Base-by-base conservation (phyloP, 2,329 filamentous ascomycete species). In the Aspergillus aculeatinus region DNA sequence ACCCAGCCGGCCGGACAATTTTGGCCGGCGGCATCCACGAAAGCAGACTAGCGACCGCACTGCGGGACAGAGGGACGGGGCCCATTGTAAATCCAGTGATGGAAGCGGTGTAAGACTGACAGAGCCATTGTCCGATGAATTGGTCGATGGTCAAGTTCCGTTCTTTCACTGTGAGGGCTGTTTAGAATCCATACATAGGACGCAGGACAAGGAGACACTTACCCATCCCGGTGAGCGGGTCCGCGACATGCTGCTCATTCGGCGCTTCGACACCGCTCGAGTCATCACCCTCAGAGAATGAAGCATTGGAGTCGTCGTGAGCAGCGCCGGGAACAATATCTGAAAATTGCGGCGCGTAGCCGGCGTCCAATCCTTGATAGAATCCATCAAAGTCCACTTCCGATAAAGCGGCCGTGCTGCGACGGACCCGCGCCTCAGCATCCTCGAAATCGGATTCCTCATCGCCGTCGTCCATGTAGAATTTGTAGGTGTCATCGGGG, bases 111-210 rank as follows among this genome's bases (percentile, higher is more conserved):
- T 51, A 53, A 63, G 71, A 71, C 27, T 72, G 68, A n/a, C 70
- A 60, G 27, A 77, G 65, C 77, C 77, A 79, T 19, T 75, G 75
- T 35, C 71, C 64, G 44, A 79, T 76, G 57, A 79, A 79, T 61
- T 78, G 74, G n/a, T 77, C 75, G 51, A 79, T 69, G 3, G 72
- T 76, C 44, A 78, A 65, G 53, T 79, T 79, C 14, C 72, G 68
- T 63, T 79, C 77, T 55, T 75, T 73, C 27, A 75, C 76, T 74
- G 42, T 21, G 31, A 29, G 19, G 33, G 48, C 33, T 6, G 56
- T 16, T 29, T 29, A 29, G 27, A 29, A 29, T 29, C 7, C 27
- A 6, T 29, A 29, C 7, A 29, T 29, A 29, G 23, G 23, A 29
- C 27, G 7, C 27, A 10, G 27, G 27, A 29, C 27, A 29, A 29